These are phyloP conservation scores for Eimeria praecox DNA, from an alignment of 169 alveolate species.

Conservation along the genomic window DNA sequence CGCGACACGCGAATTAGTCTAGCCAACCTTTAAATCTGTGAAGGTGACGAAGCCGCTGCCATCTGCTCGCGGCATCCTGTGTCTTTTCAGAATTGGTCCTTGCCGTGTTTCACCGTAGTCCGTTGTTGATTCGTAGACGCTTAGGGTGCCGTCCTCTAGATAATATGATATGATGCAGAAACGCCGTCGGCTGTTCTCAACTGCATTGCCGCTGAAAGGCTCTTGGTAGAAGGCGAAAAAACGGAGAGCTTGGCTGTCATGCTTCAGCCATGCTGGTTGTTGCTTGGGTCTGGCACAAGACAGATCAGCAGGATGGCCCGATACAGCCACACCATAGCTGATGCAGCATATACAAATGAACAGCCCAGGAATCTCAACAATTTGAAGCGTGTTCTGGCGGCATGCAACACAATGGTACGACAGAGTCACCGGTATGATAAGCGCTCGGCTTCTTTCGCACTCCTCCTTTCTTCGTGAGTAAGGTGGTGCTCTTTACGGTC, in stretches of 20 bases:
- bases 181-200: constrained; percentile 93
- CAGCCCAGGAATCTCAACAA: neutral
- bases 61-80: constrained; percentile 88
- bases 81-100: constrained; percentile 91
- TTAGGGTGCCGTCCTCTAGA: constrained; percentile 93
- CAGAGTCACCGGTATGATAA: constrained; percentile 45
- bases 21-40: constrained; percentile 88
- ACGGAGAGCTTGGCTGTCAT: constrained; percentile 91
- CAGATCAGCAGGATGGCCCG: neutral
- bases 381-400: neutral
- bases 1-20: neutral
- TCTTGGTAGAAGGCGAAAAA: constrained; percentile 93
- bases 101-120: constrained; percentile 93
- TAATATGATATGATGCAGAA: constrained; percentile 90
- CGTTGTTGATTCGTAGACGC: constrained; percentile 90
- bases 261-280: constrained; percentile 94
- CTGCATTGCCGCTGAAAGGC: constrained; percentile 91
- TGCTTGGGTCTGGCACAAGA: constrained; percentile 86
- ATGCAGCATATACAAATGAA: neutral
- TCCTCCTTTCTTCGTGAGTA: constrained; percentile 62
- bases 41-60: constrained; percentile 86
- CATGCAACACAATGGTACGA: neutral
- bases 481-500: neutral
- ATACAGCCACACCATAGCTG: neutral
- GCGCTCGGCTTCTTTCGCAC: constrained; percentile 53